Conservation (phyloP, 1,139 yeast species). For the Candida gigantensis region DNA sequence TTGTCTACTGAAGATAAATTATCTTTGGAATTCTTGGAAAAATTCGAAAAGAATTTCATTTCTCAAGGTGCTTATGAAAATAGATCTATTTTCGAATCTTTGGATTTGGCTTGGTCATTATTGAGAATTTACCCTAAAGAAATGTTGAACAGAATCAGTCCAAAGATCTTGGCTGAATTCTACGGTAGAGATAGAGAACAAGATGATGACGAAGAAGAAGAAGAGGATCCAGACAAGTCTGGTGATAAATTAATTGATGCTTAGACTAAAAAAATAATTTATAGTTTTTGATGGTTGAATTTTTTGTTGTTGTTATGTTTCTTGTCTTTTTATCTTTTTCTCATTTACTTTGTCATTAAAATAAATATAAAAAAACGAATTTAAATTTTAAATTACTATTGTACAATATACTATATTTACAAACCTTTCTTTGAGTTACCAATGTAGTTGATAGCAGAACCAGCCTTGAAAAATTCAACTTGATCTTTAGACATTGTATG, state of each 20-base stretch:
- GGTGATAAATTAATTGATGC: conserved; percentile 53
- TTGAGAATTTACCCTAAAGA: conserved; percentile 98
- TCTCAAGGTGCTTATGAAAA: conserved; percentile 96
- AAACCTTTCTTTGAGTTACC: conserved; percentile 55
- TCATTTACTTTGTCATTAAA: neutral
- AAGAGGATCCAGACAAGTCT: conserved; percentile 29
- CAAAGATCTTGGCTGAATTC: conserved; percentile 92
- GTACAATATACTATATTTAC: conserved; percentile 1
- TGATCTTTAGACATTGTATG: conserved; percentile 98
- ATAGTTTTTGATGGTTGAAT: conserved; percentile 23
- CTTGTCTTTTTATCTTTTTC: neutral
- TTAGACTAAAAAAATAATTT: conserved; percentile 27
- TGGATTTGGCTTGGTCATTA: conserved; percentile 97
- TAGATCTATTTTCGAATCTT: conserved; percentile 90
- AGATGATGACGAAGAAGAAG: conserved; percentile 55
- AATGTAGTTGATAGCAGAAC: conserved; percentile 92
- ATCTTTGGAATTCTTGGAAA: conserved; percentile 94
- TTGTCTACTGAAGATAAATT: conserved; percentile 95
- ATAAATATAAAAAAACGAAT: too few species aligned
- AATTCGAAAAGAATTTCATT: conserved; percentile 93
- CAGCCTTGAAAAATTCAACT: conserved; percentile 93
- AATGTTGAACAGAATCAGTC: conserved; percentile 96
- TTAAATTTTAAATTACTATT: neutral
- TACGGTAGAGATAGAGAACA: conserved; percentile 81
- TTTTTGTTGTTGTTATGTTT: conserved; percentile 3